A percentile compares a stretch with the other conserved stretches of the same genome.
These are phyloP conservation scores for Plicaturopsis crispa DNA, from an alignment of 768 basidiomycete species.

Conservation along the genomic window DNA sequence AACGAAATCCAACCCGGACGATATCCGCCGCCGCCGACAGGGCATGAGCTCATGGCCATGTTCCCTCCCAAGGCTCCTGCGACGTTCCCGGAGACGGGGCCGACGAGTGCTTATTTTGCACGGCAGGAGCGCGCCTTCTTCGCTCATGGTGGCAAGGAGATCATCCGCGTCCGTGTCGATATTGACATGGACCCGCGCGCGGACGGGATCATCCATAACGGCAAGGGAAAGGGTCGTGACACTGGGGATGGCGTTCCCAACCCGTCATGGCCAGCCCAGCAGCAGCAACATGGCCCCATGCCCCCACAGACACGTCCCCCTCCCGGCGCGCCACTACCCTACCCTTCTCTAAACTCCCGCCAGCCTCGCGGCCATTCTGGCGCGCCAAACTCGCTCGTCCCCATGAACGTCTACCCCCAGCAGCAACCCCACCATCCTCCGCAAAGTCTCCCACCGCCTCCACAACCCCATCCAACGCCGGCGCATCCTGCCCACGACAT, in stretches of 20 bases:
- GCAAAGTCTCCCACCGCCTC: constrained; percentile 8
- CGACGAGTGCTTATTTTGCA: constrained; percentile 68
- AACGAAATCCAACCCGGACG: constrained; percentile 43
- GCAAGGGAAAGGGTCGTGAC: constrained; percentile 12
- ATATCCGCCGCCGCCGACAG: constrained; percentile 71
- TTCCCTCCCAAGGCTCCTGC: constrained; percentile 68
- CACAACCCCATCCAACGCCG: constrained; percentile 19
- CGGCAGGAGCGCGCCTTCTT: constrained; percentile 77
- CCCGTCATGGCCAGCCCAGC: constrained; percentile 22
- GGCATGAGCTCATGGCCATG: constrained; percentile 81
- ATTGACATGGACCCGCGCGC: constrained; percentile 39
- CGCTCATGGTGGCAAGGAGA: constrained; percentile 70
- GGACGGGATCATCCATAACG: constrained; percentile 21
- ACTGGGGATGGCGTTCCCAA: constrained; percentile 6
- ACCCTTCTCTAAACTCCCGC: neutral
- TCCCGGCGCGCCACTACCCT: constrained; percentile 6
- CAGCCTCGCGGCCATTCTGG: neutral
- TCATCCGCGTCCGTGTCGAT: constrained; percentile 68
- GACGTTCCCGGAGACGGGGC: constrained; percentile 43
- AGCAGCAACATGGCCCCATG: constrained; percentile 19
- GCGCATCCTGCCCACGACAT: constrained; percentile 5
- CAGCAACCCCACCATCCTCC: constrained; percentile 1
- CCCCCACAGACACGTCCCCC: constrained; percentile 15
- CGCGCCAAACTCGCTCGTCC: neutral
- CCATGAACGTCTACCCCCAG: neutral